These are phyloP conservation scores for Misopates orontium DNA, from an alignment of 257 asterid species.

Conservation along the genomic window DNA sequence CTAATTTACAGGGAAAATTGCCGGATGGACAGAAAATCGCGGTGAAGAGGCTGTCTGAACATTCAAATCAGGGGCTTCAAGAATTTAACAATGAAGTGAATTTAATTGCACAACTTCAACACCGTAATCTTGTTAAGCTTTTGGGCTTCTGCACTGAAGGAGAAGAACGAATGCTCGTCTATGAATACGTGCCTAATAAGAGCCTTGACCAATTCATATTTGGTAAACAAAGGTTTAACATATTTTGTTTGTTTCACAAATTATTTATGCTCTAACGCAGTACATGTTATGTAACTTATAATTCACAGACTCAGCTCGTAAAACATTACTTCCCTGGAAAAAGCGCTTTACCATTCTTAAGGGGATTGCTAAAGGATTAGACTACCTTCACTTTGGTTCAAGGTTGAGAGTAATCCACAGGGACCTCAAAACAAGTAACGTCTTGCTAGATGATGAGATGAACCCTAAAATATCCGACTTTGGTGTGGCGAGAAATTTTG, in stretches of 20 bases:
- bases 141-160: conserved; percentile 46
- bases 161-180: conserved; percentile 39
- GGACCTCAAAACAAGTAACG: conserved; percentile 48
- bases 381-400: conserved; percentile 47
- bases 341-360: conserved; percentile 35
- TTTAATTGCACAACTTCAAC: conserved; percentile 40
- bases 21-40: conserved; percentile 36
- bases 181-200: conserved; percentile 46
- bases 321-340: conserved; percentile 28
- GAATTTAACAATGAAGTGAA: conserved; percentile 45
- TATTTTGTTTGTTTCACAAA: too few species aligned
- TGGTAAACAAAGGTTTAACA: conserved; percentile 10
- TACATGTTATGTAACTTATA: too few species aligned
- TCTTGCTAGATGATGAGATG: conserved; percentile 46
- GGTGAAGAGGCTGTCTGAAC: conserved; percentile 36
- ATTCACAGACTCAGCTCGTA: conserved; percentile 29
- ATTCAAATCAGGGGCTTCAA: conserved; percentile 38
- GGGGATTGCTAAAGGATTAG: conserved; percentile 49
- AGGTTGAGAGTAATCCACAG: conserved; percentile 47
- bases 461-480: conserved; percentile 50
- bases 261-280: too few species aligned
- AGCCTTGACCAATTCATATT: conserved; percentile 43
- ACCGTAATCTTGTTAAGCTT: conserved; percentile 42
- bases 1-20: conserved; percentile 32
- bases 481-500: conserved; percentile 42